phyloP scores from a whole-genome alignment of 106 monocot species.

The Dioscorea alata region DNA sequence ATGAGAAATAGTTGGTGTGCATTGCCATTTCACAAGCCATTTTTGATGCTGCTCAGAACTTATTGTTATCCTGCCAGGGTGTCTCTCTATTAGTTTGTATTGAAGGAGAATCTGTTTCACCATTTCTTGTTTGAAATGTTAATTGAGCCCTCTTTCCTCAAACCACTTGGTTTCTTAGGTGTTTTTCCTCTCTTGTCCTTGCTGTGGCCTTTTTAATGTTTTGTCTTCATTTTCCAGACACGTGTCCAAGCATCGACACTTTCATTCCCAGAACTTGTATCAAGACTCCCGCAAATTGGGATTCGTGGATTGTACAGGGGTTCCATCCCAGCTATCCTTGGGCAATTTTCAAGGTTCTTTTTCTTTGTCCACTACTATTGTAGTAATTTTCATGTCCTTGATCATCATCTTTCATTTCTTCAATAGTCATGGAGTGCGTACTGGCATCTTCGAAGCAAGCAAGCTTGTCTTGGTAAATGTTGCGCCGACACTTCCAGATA shows the following conservation, averaged over 20 bases:
- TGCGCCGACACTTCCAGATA: constrained; percentile 85
- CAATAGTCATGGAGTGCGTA: constrained; percentile 83
- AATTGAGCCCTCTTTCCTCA: no score
- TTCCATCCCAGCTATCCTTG: constrained; percentile 90
- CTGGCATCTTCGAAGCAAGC: constrained; percentile 98
- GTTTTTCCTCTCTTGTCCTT: no score
- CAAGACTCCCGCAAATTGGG: constrained; percentile 93
- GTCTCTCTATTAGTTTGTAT: no score
- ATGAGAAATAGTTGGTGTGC: no score
- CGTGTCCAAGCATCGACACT: constrained; percentile 97
- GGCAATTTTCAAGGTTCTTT: constrained; percentile 90
- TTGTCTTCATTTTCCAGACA: constrained; percentile 43
- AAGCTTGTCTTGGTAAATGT: constrained; percentile 82
- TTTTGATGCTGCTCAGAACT: no score
- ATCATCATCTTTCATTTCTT: constrained; percentile 11
- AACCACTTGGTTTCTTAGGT: no score
- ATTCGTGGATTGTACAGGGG: constrained; percentile 83
- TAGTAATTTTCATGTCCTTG: not conserved
- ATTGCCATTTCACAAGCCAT: no score
- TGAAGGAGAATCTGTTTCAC: no score
- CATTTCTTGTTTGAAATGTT: no score
- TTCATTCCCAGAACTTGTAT: constrained; percentile 88
- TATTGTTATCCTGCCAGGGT: no score
- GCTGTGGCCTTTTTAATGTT: no score
- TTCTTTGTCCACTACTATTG: constrained; percentile 1